phyloP scores from a whole-genome alignment of 306 rosid species.

The Hippophae tibetana region DNA sequence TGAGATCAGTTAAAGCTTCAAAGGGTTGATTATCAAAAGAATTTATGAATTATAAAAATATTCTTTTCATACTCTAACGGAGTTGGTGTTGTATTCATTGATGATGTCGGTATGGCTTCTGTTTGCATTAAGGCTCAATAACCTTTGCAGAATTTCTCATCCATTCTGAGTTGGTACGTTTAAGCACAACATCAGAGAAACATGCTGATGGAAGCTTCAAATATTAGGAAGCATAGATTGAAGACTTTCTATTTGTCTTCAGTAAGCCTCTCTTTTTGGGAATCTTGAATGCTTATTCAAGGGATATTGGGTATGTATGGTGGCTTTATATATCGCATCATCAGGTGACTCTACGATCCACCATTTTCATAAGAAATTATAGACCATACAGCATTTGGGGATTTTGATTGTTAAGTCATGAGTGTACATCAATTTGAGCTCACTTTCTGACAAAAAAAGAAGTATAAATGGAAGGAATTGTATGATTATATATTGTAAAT shows the following conservation, averaged over 20 bases:
- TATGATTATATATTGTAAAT: too few relatives aligned
- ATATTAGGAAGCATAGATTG: too few relatives aligned
- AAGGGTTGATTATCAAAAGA: constrained; percentile 5
- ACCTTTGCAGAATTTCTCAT: neutral
- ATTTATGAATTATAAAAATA: constrained; percentile 12
- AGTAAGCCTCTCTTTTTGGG: too few relatives aligned
- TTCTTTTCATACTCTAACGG: constrained; percentile 3
- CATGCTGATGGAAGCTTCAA: too few relatives aligned
- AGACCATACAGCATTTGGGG: neutral
- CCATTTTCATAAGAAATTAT: neutral
- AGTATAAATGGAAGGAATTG: too few relatives aligned
- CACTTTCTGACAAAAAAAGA: too few relatives aligned
- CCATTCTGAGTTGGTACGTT: neutral
- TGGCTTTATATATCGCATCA: neutral
- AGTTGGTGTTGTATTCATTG: neutral
- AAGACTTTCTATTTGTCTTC: neutral
- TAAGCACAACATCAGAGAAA: neutral
- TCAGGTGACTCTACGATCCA: neutral
- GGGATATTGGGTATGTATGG: neutral
- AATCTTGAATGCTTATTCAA: too few relatives aligned
- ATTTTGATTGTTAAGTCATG: neutral
- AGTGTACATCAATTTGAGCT: too few relatives aligned
- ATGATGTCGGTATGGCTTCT: neutral
- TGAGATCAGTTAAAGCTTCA: constrained; percentile 1
- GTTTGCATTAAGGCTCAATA: neutral